These are phyloP conservation scores for Eucalyptus brandiana DNA, from an alignment of 345 rosid genomes.

Conservation along the genomic window DNA sequence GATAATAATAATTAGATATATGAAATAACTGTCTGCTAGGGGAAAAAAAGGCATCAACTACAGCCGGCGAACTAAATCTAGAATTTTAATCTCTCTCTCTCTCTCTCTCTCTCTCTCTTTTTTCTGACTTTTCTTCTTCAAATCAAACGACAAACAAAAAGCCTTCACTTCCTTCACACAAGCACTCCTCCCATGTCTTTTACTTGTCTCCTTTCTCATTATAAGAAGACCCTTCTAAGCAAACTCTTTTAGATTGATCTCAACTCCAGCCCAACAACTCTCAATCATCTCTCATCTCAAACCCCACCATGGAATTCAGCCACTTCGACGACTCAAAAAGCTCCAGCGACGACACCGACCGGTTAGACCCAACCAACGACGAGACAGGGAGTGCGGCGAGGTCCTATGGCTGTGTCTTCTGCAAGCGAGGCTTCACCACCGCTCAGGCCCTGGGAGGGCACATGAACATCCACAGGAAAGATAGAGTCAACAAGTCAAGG, in stretches of 20 bases:
- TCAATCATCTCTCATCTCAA: not conserved
- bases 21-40: not conserved
- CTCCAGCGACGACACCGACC: slow-evolving; percentile 22
- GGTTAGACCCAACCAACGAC: slow-evolving; percentile 5
- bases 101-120: not conserved
- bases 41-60: not conserved
- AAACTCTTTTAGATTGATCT: not conserved
- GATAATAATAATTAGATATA: not conserved
- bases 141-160: not conserved
- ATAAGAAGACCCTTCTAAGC: not conserved
- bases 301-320: slow-evolving; percentile 16
- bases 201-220: slow-evolving; percentile 9
- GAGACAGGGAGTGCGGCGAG: slow-evolving; percentile 14
- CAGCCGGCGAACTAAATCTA: not conserved
- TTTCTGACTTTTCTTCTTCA: slow-evolving; percentile 12
- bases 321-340: slow-evolving; percentile 11
- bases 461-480: slow-evolving; percentile 91
- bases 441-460: slow-evolving; percentile 96
- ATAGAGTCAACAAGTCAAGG: slow-evolving; percentile 44
- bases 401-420: slow-evolving; percentile 59
- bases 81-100: not conserved
- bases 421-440: slow-evolving; percentile 92
- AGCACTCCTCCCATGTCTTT: slow-evolving; percentile 7
- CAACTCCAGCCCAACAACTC: not conserved
- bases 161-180: not conserved